phyloP scores from a whole-genome alignment of 139 green algal genomes.

The Mesostigma viride region DNA sequence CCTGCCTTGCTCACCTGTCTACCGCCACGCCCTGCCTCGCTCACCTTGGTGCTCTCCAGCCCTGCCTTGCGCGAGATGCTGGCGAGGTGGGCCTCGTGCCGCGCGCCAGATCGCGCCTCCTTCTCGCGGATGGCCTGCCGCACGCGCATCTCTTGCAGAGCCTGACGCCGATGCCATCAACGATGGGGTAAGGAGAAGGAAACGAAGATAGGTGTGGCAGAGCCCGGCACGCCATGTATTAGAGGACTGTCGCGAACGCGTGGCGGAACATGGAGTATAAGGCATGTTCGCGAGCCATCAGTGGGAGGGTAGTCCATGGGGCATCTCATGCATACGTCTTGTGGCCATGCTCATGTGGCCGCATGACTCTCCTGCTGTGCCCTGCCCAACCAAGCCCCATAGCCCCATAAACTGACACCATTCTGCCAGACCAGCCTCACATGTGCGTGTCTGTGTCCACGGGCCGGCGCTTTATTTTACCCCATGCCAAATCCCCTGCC shows the following conservation, averaged over 20 bases:
- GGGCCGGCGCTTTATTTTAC: neutral
- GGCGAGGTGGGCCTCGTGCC: neutral
- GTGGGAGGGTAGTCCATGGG: no score
- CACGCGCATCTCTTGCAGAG: neutral
- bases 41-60: conserved; percentile 7
- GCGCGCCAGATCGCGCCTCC: neutral
- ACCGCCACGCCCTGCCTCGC: no score
- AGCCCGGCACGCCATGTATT: neutral
- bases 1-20: no score
- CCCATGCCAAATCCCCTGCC: neutral
- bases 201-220: neutral
- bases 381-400: neutral
- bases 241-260: neutral
- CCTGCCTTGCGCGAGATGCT: neutral
- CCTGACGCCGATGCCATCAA: neutral
- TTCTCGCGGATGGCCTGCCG: neutral
- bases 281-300: no score
- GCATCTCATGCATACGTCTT: no score
- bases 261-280: neutral
- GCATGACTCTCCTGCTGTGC: neutral
- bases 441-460: neutral
- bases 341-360: no score
- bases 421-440: neutral
- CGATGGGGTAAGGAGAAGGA: neutral
- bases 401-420: neutral